Evolutionary conservation across 768 basidiomycete genomes (phyloP).

Genomic region (Amanita phalloides): DNA sequence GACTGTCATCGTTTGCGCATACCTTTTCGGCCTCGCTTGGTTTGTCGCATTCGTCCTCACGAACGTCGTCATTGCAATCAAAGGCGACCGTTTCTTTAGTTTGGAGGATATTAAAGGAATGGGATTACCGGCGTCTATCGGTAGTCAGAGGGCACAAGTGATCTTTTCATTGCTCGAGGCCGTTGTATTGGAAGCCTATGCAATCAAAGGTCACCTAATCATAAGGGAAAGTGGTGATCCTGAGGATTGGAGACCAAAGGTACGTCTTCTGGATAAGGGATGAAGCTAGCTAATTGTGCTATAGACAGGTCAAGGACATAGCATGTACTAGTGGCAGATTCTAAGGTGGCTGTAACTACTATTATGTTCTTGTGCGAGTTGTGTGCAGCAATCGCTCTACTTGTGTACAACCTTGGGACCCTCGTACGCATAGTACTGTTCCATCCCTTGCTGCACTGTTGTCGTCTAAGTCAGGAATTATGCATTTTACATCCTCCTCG

Average conservation of each 20-base stretch:
- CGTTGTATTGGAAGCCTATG: constrained; percentile 15
- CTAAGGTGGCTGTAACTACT: constrained; percentile 2
- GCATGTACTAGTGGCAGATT: background rate
- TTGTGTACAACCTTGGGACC: constrained; percentile 47
- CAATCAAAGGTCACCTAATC: constrained; percentile 18
- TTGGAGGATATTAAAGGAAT: constrained; percentile 8
- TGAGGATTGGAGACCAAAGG: constrained; percentile 14
- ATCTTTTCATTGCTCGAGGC: constrained; percentile 17
- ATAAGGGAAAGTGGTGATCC: constrained; percentile 20
- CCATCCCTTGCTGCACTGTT: constrained; percentile 26
- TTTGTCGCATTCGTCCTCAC: constrained; percentile 19
- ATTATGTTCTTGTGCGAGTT: constrained; percentile 19
- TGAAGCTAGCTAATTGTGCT: background rate
- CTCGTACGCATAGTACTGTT: constrained; percentile 64
- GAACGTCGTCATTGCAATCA: constrained; percentile 13
- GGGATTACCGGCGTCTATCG: constrained; percentile 18
- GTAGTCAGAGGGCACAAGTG: constrained; percentile 19
- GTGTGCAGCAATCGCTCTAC: constrained; percentile 44
- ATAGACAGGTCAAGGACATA: background rate
- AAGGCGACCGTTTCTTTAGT: background rate
- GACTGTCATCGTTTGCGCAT: constrained; percentile 18
- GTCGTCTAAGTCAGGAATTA: constrained; percentile 52
- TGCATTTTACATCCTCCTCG: constrained; percentile 66
- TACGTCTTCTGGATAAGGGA: background rate
- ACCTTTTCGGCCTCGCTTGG: constrained; percentile 21